A percentile compares a stretch with the other conserved stretches of the same genome.
Evolutionary conservation across 1,284 basidiomycete species (phyloP).

Genomic region (Microbotryomycetes sp.): DNA sequence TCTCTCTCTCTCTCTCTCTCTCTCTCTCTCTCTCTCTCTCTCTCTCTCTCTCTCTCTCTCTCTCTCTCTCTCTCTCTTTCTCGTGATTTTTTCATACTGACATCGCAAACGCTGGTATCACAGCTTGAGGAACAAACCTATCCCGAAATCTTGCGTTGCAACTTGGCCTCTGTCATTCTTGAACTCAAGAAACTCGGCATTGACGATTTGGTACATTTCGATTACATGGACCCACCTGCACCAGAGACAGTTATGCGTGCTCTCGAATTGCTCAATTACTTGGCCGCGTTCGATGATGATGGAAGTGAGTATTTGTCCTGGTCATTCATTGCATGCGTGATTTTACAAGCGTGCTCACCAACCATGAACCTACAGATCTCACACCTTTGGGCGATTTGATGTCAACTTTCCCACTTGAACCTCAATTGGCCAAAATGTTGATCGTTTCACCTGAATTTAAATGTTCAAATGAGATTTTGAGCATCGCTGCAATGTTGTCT

Average conservation of each 20-base stretch:
- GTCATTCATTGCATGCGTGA: not conserved
- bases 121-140: constrained; percentile 89
- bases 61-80: not conserved
- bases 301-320: constrained; percentile 52
- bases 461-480: constrained; percentile 92
- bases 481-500: constrained; percentile 92
- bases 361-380: constrained; percentile 47
- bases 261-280: constrained; percentile 85
- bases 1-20: not conserved
- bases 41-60: too few species aligned
- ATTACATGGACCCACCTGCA: constrained; percentile 95
- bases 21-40: not conserved
- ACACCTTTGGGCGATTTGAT: constrained; percentile 83
- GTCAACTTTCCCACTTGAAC: constrained; percentile 97
- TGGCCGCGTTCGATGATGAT: constrained; percentile 89
- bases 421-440: constrained; percentile 93
- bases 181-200: constrained; percentile 88
- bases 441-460: constrained; percentile 90
- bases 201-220: constrained; percentile 60
- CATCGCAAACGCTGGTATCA: not conserved
- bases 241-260: constrained; percentile 98
- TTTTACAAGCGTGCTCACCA: not conserved
- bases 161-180: constrained; percentile 87
- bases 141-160: constrained; percentile 88
- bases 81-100: not conserved